A percentile compares a stretch with the other conserved stretches of the same genome.
phyloP scores from a whole-genome alignment of 2,329 filamentous ascomycete genomes.

The Pseudogymnoascus sp. region DNA sequence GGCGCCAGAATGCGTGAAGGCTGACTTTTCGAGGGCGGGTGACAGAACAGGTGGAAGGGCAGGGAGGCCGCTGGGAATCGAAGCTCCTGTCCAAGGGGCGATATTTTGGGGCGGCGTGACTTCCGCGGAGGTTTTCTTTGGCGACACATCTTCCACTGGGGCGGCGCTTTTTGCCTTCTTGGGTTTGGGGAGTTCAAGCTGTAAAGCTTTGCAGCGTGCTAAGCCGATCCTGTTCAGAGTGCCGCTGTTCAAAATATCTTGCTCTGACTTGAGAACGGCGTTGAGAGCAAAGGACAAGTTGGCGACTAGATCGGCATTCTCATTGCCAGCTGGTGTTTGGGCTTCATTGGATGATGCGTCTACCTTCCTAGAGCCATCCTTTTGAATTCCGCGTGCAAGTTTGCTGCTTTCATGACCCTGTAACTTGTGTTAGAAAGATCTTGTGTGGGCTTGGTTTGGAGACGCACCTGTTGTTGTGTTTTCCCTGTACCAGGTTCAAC shows the following conservation, averaged over 20 bases:
- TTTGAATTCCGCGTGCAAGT: conserved; percentile 51
- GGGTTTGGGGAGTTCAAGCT: conserved; percentile 5
- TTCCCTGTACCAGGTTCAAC: not conserved
- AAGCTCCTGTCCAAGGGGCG: conserved; percentile 43
- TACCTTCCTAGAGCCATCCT: conserved; percentile 32
- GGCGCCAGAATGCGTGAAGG: conserved; percentile 53
- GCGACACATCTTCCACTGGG: not conserved
- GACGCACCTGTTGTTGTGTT: not conserved
- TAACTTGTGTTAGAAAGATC: not conserved
- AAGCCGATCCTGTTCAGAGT: conserved; percentile 3
- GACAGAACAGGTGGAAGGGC: conserved; percentile 55
- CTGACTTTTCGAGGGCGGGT: conserved; percentile 49
- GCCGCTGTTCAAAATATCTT: not conserved
- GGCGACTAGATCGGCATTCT: not conserved
- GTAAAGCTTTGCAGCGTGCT: not conserved
- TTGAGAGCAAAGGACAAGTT: conserved; percentile 1
- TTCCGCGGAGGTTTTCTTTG: conserved; percentile 5
- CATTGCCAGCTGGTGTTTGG: not conserved
- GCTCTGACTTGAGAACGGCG: not conserved
- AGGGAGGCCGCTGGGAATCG: conserved; percentile 43
- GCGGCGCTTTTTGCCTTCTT: not conserved
- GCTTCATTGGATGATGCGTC: not conserved
- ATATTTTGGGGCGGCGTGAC: conserved; percentile 22
- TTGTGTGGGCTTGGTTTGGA: not conserved
- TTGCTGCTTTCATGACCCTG: conserved; percentile 31